A percentile compares a stretch with the other conserved stretches of the same genome.
phyloP scores from a whole-genome alignment of 257 asterid species.

The Plantago major region DNA sequence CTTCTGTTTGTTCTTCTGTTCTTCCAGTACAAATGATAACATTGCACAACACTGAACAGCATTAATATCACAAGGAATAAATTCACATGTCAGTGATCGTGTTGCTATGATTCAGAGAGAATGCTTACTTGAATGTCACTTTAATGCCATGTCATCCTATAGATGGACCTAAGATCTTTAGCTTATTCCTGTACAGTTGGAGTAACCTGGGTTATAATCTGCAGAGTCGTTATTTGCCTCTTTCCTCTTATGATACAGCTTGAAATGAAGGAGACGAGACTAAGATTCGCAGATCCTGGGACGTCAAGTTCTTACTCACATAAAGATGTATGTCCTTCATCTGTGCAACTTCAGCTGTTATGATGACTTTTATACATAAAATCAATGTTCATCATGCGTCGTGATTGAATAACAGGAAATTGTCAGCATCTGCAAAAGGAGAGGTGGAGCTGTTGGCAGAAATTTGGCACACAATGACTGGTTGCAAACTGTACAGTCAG shows the following conservation, averaged over 20 bases:
- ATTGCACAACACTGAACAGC: background rate
- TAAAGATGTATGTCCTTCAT: constrained; percentile 62
- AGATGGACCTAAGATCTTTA: background rate
- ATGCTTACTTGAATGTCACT: background rate
- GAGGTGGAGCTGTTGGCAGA: constrained; percentile 77
- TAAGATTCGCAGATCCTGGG: constrained; percentile 77
- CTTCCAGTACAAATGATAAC: background rate
- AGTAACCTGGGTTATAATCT: constrained; percentile 10
- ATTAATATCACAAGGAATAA: background rate
- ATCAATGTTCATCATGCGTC: constrained; percentile 16
- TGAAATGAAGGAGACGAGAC: constrained; percentile 61
- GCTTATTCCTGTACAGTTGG: background rate
- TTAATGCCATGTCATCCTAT: no score
- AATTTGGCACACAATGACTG: constrained; percentile 73
- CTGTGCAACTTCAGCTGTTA: constrained; percentile 16
- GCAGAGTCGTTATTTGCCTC: constrained; percentile 9
- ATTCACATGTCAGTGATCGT: constrained; percentile 1
- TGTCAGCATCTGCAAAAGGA: constrained; percentile 73
- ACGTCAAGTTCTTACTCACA: constrained; percentile 80
- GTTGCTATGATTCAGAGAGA: constrained; percentile 4
- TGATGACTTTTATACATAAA: constrained; percentile 10
- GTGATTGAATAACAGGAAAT: constrained; percentile 54
- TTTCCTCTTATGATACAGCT: constrained; percentile 35
- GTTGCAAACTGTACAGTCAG: constrained; percentile 81
- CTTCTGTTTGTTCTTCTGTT: background rate